Evolutionary conservation across 106 monocot species (phyloP), one percentile per base, ranked within the genome.

Genomic region (Dioscorea alata): DNA sequence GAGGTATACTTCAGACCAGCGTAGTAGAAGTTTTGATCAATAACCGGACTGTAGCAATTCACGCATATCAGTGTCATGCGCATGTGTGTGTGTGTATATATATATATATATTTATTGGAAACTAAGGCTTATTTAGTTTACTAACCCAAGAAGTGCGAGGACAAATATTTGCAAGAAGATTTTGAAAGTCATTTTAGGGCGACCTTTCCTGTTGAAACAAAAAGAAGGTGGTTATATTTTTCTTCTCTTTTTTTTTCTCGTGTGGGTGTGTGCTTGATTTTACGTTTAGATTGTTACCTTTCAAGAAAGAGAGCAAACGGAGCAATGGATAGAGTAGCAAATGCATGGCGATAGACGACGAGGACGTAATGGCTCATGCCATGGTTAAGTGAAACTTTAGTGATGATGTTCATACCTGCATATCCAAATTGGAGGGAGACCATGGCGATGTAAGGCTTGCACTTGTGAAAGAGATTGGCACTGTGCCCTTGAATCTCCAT

Each of bases 311-410:
- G 79, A 9, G 93, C 93, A 42, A 93, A 89, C 34, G 93, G 93
- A 23, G 89, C 89, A 57, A 93, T 86, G 72, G 89, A 84, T 33
- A 93, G 73, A 53, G 93, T 82, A 24, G 89, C 93, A 50, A 89
- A 86, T 54, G 86, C 89, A 65, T 89, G 89, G 58, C 93, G 81
- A 64, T 93, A 93, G 52, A 93, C 89, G 9, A 93, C 93, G 42
- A 89, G 86, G 0, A 86, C 89, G 56, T 89, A 93, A 72, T 93
- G 93, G 71, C 89, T 89, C 89, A 93, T 89, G 63, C 93, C 93
- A 25, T 67, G 81, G 76, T 84, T 84, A 65, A 93, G 89, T 8
- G 89, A 89, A 23, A 93, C 83, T 73, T 89, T 89, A 51, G 86
- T 84, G 73, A 93, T 82, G 21, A 93, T 76, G 66, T 89, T 93